Evolutionary conservation across 371 early-diverging fungal species (phyloP).

Genomic region (Amoeboaphelidium occidentale): DNA sequence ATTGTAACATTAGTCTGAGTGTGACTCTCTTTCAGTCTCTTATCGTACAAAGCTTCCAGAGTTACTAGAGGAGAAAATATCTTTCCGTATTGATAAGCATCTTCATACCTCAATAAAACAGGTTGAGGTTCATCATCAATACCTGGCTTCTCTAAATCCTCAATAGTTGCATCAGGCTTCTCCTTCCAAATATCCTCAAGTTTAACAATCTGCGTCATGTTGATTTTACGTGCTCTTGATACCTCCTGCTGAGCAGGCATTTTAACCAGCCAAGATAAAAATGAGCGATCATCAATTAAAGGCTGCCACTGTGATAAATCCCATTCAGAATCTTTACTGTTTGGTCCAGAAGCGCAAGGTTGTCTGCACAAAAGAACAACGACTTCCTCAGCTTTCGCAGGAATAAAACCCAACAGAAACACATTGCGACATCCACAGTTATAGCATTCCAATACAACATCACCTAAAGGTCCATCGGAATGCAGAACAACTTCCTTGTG

Average conservation of each 20-base stretch:
- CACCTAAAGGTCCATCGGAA: constrained; percentile 69
- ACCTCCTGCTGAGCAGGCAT: constrained; percentile 68
- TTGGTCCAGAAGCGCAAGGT: constrained; percentile 71
- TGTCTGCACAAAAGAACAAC: constrained; percentile 86
- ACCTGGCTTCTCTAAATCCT: constrained; percentile 58
- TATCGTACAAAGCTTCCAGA: constrained; percentile 90
- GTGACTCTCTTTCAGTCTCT: constrained; percentile 80
- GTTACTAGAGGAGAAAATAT: constrained; percentile 85
- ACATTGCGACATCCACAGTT: constrained; percentile 88
- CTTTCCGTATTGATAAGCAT: constrained; percentile 89
- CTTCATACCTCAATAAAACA: constrained; percentile 59
- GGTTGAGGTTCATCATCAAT: constrained; percentile 63
- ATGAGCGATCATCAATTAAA: constrained; percentile 74
- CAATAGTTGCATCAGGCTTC: constrained; percentile 33
- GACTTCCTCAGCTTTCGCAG: constrained; percentile 89
- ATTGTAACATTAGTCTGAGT: constrained; percentile 85
- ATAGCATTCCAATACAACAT: constrained; percentile 83
- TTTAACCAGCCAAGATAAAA: constrained; percentile 82
- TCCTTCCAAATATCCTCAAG: constrained; percentile 84
- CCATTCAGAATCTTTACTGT: constrained; percentile 79
- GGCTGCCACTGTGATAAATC: constrained; percentile 90
- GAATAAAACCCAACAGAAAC: constrained; percentile 89
- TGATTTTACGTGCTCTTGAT: constrained; percentile 56
- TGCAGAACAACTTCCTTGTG: constrained; percentile 87
- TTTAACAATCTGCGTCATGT: constrained; percentile 50